Base-by-base conservation (phyloP, 2,329 filamentous ascomycete genomes). In the Sporothrix curviconia region DNA sequence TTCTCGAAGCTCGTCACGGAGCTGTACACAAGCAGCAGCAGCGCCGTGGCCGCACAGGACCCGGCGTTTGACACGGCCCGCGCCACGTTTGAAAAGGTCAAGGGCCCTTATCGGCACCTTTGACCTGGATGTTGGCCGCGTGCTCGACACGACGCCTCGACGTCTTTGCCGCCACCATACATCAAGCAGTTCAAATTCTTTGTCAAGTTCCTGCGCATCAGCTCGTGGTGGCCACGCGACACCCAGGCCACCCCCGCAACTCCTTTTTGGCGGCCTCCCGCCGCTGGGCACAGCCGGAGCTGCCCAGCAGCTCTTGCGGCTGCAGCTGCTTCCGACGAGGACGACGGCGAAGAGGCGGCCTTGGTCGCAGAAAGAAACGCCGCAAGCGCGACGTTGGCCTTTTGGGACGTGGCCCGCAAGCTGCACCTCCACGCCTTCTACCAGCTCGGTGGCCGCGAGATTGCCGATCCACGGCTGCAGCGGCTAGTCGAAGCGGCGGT, bases 1-100 rank as follows among this genome's bases (percentile, higher is more conserved):
- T 99, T 96, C 69, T 92, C 94, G 0, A 99, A 99, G 71, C 82
- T 99, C 47, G 85, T 96, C 60, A 96, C 92, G 0, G 94, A 99
- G 70, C 85, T 97, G 32, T 99, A 96, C 71, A 92, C 90, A 7
- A 95, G 89, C 56, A 59, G 60, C 1, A 95, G 89, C 54, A 60
- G 59, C 0, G 90, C 88, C 66, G 86, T 85, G 64, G 84, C 82
- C 60, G 84, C 87, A 56, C 84, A 85, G 36, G 64, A 66, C 37
- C 52, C 57, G 15, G 22, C 86, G 87, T n/a, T 84, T 84, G 87
- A 90, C 61, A 81, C 88, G 36, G 90, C 92, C 2, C 85, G 89
- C 64, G 86, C 91, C 66, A 91, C 91, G 0, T 96, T 96, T 66
- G 89, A 96, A 68, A 85, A 86, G 62, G 87, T 99, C 61, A 96